Evolutionary conservation across 2,329 filamentous ascomycete species (phyloP).

Genomic region (Botrytis tulipae): DNA sequence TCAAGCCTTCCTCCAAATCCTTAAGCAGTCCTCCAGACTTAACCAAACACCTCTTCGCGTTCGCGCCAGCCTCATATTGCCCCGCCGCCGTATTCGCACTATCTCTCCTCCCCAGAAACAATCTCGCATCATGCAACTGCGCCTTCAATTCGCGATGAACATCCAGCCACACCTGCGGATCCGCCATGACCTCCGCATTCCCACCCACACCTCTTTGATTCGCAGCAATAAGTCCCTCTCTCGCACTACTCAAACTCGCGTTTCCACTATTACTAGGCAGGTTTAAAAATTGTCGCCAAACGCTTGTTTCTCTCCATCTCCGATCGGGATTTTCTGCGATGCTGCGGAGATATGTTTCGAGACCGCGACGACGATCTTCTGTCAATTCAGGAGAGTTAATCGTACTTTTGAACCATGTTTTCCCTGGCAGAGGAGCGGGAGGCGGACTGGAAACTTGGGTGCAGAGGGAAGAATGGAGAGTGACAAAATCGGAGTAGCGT

Average conservation of each 20-base stretch:
- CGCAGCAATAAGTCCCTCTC: slow-evolving; percentile 35
- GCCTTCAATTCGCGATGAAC: slow-evolving; percentile 71
- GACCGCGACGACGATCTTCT: slow-evolving; percentile 63
- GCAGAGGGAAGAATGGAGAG: slow-evolving; percentile 62
- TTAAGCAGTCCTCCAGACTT: slow-evolving; percentile 63
- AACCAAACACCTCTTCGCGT: slow-evolving; percentile 72
- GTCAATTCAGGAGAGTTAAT: slow-evolving; percentile 67
- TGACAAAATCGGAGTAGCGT: slow-evolving; percentile 76
- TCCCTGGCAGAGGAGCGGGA: slow-evolving; percentile 65
- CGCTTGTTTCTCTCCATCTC: slow-evolving; percentile 70
- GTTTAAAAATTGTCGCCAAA: slow-evolving; percentile 72
- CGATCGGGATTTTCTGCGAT: slow-evolving; percentile 73
- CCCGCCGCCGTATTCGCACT: slow-evolving; percentile 51
- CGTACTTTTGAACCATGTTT: slow-evolving; percentile 76
- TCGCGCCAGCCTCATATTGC: slow-evolving; percentile 65
- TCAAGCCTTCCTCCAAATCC: slow-evolving; percentile 64
- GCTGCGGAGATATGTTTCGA: slow-evolving; percentile 70
- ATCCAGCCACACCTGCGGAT: slow-evolving; percentile 66
- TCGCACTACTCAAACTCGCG: slow-evolving; percentile 39
- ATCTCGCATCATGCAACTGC: slow-evolving; percentile 64
- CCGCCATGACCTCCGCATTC: slow-evolving; percentile 31
- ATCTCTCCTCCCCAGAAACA: slow-evolving; percentile 67
- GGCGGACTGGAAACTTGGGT: slow-evolving; percentile 61
- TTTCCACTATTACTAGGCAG: slow-evolving; percentile 51
- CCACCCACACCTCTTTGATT: slow-evolving; percentile 29